Percentiles rank a stretch among this genome's conserved stretches.
Evolutionary conservation across 2,329 filamentous ascomycete species (phyloP).

Genomic region (Aureobasidium melanogenum): DNA sequence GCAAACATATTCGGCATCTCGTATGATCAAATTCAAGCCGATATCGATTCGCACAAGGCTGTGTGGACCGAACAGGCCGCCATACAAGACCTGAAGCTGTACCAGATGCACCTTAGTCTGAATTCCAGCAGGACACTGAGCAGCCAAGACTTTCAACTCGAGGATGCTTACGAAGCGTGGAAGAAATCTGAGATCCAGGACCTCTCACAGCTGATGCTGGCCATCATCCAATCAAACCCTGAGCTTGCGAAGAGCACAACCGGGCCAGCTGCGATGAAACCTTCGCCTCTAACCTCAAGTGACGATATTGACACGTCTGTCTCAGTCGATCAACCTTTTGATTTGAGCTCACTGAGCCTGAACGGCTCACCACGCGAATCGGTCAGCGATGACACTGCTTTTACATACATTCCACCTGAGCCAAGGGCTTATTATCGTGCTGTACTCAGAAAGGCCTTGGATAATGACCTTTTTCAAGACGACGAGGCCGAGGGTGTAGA

Average conservation of each 20-base stretch:
- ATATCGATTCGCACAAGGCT: constrained; percentile 73
- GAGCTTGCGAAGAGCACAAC: constrained; percentile 72
- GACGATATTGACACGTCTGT: constrained; percentile 39
- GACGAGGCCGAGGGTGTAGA: constrained; percentile 41
- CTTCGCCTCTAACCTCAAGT: constrained; percentile 39
- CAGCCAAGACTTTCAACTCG: constrained; percentile 79
- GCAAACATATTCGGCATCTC: constrained; percentile 76
- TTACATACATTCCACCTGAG: constrained; percentile 83
- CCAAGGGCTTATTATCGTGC: constrained; percentile 75
- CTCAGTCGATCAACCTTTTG: constrained; percentile 50
- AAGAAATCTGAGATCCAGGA: constrained; percentile 82
- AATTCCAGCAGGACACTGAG: constrained; percentile 68
- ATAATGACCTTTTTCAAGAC: constrained; percentile 48
- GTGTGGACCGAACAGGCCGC: constrained; percentile 89
- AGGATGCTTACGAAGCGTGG: constrained; percentile 84
- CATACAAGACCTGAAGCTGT: constrained; percentile 82
- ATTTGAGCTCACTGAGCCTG: constrained; percentile 57
- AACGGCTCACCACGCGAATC: constrained; percentile 36
- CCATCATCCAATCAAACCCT: constrained; percentile 77
- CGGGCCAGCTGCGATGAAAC: constrained; percentile 48
- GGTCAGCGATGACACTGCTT: constrained; percentile 50
- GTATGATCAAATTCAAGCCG: constrained; percentile 70
- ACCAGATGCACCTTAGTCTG: constrained; percentile 79
- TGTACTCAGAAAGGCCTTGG: constrained; percentile 68
- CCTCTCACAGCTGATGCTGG: constrained; percentile 86